phyloP scores from a whole-genome alignment of 225 moss, liverwort and hornwort species.

The Rhytidiadelphus loreus region DNA sequence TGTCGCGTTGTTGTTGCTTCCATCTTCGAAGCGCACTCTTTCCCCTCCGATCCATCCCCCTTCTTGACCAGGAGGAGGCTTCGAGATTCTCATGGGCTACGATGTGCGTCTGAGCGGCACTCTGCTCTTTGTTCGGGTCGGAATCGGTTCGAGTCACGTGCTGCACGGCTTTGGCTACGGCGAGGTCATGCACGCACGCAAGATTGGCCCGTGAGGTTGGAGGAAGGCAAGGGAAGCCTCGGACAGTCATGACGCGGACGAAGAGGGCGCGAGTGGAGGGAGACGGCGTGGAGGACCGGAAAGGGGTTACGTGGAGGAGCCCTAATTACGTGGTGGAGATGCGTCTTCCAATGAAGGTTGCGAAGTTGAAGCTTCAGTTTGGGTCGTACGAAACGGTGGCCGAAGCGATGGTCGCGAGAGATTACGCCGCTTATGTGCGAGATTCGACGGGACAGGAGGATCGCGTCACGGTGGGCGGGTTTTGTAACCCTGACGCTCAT shows the following conservation, averaged over 20 bases:
- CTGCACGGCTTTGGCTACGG: constrained; percentile 1
- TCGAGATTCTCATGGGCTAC: background rate
- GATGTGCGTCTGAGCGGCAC: background rate
- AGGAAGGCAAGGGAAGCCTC: background rate
- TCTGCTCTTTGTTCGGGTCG: background rate
- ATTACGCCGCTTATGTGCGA: background rate
- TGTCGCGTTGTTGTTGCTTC: too few species aligned
- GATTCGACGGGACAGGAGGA: background rate
- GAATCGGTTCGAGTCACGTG: background rate
- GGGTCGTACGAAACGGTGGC: background rate
- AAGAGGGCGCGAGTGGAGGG: background rate
- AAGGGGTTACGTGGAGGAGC: background rate
- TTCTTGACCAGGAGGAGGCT: background rate
- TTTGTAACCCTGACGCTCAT: too few species aligned
- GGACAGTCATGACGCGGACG: background rate
- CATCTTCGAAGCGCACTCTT: background rate
- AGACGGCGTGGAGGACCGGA: background rate
- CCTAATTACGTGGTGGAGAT: background rate
- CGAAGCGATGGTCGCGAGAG: background rate
- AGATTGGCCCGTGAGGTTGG: background rate
- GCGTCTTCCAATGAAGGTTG: background rate
- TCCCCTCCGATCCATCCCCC: background rate
- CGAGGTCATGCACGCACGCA: background rate
- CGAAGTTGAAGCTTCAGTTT: background rate
- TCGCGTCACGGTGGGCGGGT: background rate